Conservation (phyloP, 192 early-diverging fungal genomes). For the Coemansia sp. region DNA sequence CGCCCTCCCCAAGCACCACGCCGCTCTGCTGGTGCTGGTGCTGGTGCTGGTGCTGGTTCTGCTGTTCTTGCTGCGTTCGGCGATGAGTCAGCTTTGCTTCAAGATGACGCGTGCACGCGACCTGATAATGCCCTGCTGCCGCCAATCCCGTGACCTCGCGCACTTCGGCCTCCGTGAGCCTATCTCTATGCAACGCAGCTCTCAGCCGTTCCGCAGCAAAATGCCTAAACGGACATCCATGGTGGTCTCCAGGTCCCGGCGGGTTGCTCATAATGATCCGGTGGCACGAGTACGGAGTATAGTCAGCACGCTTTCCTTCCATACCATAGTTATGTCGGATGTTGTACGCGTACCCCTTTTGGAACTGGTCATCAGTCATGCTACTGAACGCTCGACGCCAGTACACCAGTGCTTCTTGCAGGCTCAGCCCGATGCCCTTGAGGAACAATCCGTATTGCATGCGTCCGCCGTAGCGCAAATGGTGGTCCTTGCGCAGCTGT, state of each 20-base stretch:
- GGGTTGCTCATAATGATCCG: conserved; percentile 80
- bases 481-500: conserved; percentile 66
- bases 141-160: conserved; percentile 66
- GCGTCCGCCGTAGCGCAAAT: conserved; percentile 83
- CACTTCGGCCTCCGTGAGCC: conserved; percentile 58
- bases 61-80: no score
- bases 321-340: conserved; percentile 93
- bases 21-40: conserved; percentile 21
- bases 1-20: conserved; percentile 18
- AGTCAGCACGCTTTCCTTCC: conserved; percentile 84
- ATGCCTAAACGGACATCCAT: conserved; percentile 95
- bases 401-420: conserved; percentile 89
- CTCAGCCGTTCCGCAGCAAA: conserved; percentile 63
- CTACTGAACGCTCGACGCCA: conserved; percentile 83
- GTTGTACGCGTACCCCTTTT: conserved; percentile 93
- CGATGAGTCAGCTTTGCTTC: conserved; percentile 59
- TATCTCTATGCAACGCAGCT: conserved; percentile 55
- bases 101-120: conserved; percentile 90
- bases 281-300: conserved; percentile 76
- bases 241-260: conserved; percentile 80
- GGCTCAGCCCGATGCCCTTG: conserved; percentile 84
- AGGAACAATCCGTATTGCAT: conserved; percentile 93
- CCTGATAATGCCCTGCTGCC: conserved; percentile 76
- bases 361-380: conserved; percentile 83
- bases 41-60: conserved; percentile 5